Conservation (phyloP, 768 basidiomycete species). For the Lepiota brunneoincarnata region DNA sequence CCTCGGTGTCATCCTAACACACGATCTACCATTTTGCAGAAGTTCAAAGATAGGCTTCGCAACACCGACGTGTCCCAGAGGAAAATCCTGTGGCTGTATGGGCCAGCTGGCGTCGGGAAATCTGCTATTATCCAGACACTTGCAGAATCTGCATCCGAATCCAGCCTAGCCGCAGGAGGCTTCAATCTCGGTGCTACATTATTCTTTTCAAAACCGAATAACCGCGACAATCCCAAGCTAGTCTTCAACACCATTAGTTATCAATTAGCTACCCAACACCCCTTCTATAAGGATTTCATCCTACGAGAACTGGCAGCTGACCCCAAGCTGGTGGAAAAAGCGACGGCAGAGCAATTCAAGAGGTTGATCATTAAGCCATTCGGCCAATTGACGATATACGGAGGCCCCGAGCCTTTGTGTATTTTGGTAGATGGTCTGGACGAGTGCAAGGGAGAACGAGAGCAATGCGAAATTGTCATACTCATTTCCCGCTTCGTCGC, state of each 20-base stretch:
- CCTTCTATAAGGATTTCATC: conserved; percentile 6
- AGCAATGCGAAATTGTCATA: conserved; percentile 14
- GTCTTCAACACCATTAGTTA: conserved; percentile 20
- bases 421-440: too few species aligned
- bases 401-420: neutral
- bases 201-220: conserved; percentile 17
- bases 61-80: neutral
- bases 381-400: neutral
- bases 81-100: neutral
- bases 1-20: too few species aligned
- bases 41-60: neutral
- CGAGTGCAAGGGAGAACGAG: too few species aligned
- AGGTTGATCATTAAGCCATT: conserved; percentile 16
- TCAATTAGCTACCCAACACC: conserved; percentile 15
- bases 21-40: neutral
- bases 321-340: conserved; percentile 10
- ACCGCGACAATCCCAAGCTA: neutral
- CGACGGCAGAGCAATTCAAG: too few species aligned
- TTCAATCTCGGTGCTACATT: conserved; percentile 15
- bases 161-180: neutral
- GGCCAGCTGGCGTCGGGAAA: conserved; percentile 7
- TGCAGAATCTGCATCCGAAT: neutral
- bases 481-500: conserved; percentile 2
- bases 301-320: neutral
- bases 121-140: conserved; percentile 1